Evolutionary conservation across 176 grass and related monocot species (phyloP).

Genomic region (Puya raimondii): DNA sequence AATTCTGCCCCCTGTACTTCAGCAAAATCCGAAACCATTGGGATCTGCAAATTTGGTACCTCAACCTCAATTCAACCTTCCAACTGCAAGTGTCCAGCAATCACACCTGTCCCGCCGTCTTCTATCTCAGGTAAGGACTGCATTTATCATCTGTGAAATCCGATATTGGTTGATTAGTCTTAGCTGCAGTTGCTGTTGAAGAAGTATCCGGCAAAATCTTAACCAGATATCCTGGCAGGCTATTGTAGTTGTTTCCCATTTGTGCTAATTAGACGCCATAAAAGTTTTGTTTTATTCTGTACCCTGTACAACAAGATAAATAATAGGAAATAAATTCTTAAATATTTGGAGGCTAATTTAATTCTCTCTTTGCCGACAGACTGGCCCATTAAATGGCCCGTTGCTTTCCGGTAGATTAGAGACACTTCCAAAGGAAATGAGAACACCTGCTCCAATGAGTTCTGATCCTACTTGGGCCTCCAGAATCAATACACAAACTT

Average conservation of each 20-base stretch:
- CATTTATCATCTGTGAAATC: no score
- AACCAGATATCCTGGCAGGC: no score
- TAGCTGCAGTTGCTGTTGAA: no score
- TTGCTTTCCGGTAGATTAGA: slow-evolving; percentile 34
- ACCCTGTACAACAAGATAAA: no score
- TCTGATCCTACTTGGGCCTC: slow-evolving; percentile 8
- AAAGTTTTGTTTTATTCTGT: no score
- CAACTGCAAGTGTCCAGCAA: slow-evolving; percentile 36
- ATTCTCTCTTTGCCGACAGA: background rate
- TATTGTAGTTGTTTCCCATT: no score
- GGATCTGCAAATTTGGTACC: slow-evolving; percentile 17
- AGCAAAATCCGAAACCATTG: slow-evolving; percentile 36
- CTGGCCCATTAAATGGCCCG: slow-evolving; percentile 27
- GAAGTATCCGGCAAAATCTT: no score
- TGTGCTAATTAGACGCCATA: no score
- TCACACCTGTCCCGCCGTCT: slow-evolving; percentile 32
- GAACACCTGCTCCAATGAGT: background rate
- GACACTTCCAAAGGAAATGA: slow-evolving; percentile 23
- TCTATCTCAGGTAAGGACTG: slow-evolving; percentile 43
- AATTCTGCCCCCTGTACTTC: slow-evolving; percentile 36
- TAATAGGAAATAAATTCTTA: no score
- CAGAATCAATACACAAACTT: slow-evolving; percentile 1
- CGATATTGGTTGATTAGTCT: no score
- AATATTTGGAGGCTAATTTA: background rate
- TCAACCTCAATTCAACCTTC: slow-evolving; percentile 17